Base-by-base conservation (phyloP, 352 stramenopile genomes). In the Globisporangium yorkense region DNA sequence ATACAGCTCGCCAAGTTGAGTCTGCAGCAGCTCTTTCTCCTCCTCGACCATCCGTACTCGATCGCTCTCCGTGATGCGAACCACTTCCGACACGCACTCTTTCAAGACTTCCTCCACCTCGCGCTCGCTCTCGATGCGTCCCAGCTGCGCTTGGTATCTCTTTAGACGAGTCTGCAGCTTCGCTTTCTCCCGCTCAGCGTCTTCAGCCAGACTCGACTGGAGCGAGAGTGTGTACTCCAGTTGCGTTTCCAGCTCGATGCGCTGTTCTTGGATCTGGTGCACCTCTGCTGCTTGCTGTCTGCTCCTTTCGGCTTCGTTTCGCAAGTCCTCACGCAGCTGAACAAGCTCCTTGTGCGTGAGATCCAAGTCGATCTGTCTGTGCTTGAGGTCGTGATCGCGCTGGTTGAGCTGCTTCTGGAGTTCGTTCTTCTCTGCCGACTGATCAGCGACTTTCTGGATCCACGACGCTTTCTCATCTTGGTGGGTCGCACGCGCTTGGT, bases 1-100 rank as follows among this genome's bases (percentile, higher is more conserved):
- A 50, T 88, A 85, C 27, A 94, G 58, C 47, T 92, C 77, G 16
- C 75, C 77, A 10, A 94, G 67, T 15, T 77, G 74, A 40, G 88
- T 69, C 51, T 90, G 79, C 37, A 94, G 57, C 29, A 87, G 70
- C n/a, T 71, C 68, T 15, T 83, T 79, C 62, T 94, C 84, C 40
- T 94, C 82, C 40, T 76, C 67, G 15, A 92, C 50, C 8, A 72
- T 72, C 1, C 55, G 57, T 16, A 84, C 60, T 48, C 84, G 90
- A 16, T 94, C 84, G 51, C 74, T 65, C 54, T 89, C 74, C 1
- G 77, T 66, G 43, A 73, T 61, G 6, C 70, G 77, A 27, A 74
- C 65, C 3, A 94, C 77, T 56, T 83, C 71, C 3, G 62, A 54
- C 27, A 90, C 77, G 41, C 75, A 88, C 10, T 83, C 73, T 27